Percentiles rank a stretch among this genome's conserved stretches.
phyloP scores from a whole-genome alignment of 2,329 filamentous ascomycete species.

The Passalora sequoiae region DNA sequence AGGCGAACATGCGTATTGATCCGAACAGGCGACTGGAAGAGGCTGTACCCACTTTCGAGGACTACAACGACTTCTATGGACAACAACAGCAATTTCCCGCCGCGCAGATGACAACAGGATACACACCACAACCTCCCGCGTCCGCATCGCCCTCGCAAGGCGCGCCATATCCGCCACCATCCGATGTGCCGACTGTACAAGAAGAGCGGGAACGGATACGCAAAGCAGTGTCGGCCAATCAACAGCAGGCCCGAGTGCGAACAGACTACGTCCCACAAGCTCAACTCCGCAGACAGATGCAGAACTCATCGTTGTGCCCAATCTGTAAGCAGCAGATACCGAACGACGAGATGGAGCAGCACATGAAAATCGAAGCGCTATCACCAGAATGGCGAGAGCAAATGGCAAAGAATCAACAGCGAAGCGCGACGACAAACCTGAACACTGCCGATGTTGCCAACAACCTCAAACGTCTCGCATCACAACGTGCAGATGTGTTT shows the following conservation, averaged over 20 bases:
- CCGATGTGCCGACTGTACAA: constrained; percentile 30
- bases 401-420: constrained; percentile 78
- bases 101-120: constrained; percentile 22
- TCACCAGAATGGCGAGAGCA: constrained; percentile 96
- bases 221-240: constrained; percentile 62
- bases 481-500: constrained; percentile 81
- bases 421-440: constrained; percentile 79
- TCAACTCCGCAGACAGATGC: constrained; percentile 47
- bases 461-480: constrained; percentile 91
- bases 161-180: constrained; percentile 15
- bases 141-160: constrained; percentile 31
- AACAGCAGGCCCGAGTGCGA: constrained; percentile 64
- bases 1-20: constrained; percentile 81
- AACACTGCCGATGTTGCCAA: constrained; percentile 83
- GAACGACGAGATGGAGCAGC: constrained; percentile 78
- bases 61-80: constrained; percentile 43
- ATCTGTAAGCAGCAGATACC: constrained; percentile 91
- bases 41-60: constrained; percentile 73
- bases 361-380: constrained; percentile 90
- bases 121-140: constrained; percentile 25
- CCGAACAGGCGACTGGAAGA: constrained; percentile 85
- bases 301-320: constrained; percentile 72
- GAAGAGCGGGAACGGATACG: constrained; percentile 58
- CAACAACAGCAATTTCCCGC: constrained; percentile 26
- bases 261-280: constrained; percentile 88